Conservation (phyloP, 371 early-diverging fungal species). For the Mucor velutinosus region DNA sequence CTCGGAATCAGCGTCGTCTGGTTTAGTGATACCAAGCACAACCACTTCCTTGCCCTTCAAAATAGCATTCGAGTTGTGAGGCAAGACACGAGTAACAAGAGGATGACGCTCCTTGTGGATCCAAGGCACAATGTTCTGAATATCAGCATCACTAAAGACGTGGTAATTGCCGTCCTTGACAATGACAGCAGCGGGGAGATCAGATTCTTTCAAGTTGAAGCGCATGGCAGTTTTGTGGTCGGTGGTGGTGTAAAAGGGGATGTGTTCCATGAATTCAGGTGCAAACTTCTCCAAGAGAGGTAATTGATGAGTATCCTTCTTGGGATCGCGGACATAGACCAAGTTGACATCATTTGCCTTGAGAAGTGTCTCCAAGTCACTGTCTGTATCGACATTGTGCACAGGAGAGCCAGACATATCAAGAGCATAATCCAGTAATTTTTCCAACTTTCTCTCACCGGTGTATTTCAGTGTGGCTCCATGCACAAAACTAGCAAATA, state of each 20-base stretch:
- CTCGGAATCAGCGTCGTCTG: slow-evolving; percentile 8
- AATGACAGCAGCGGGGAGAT: slow-evolving; percentile 19
- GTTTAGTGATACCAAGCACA: slow-evolving; percentile 18
- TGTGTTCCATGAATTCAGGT: slow-evolving; percentile 17
- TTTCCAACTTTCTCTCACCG: slow-evolving; percentile 51
- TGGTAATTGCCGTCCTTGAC: slow-evolving; percentile 23
- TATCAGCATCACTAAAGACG: slow-evolving; percentile 2
- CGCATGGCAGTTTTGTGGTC: slow-evolving; percentile 17
- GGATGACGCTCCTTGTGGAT: slow-evolving; percentile 21
- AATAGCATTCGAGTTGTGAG: slow-evolving; percentile 17
- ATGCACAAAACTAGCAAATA: slow-evolving; percentile 32
- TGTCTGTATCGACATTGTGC: slow-evolving; percentile 3
- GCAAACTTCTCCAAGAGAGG: slow-evolving; percentile 18
- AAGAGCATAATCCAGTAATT: slow-evolving; percentile 47
- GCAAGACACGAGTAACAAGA: slow-evolving; percentile 13
- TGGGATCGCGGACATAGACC: slow-evolving; percentile 17
- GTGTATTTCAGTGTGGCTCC: slow-evolving; percentile 51
- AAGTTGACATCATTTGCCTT: slow-evolving; percentile 25
- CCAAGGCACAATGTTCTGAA: slow-evolving; percentile 12
- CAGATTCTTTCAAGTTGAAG: background rate
- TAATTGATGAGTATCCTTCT: background rate
- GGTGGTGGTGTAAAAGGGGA: slow-evolving; percentile 29
- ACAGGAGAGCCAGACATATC: slow-evolving; percentile 28
- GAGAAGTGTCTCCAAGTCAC: background rate
- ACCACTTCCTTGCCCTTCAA: slow-evolving; percentile 13